Conservation (phyloP, 164 flowering plant species). For the Nelumbo lutea region DNA sequence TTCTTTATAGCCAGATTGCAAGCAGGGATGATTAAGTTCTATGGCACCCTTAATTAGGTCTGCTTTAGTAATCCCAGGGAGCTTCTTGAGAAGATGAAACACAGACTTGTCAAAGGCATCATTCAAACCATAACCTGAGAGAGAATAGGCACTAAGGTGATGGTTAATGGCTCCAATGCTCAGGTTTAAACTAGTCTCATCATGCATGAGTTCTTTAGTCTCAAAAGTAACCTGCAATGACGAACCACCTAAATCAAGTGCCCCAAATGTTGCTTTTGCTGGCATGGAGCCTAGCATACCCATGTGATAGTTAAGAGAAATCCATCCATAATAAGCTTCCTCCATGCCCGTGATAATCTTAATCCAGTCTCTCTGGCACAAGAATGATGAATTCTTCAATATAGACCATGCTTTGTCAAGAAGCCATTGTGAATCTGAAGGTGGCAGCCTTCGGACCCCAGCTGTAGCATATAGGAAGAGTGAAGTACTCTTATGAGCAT, state of each 20-base stretch:
- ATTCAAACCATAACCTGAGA: conserved; percentile 90
- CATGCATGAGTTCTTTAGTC: conserved; percentile 35
- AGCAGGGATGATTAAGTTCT: conserved; percentile 79
- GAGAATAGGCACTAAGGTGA: conserved; percentile 92
- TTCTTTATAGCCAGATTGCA: conserved; percentile 77
- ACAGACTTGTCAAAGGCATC: conserved; percentile 98
- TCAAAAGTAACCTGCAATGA: conserved; percentile 98
- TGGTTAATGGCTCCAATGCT: conserved; percentile 73
- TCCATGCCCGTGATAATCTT: conserved; percentile 80
- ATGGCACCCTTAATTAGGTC: conserved; percentile 48
- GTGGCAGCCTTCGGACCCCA: conserved; percentile 82
- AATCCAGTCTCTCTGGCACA: conserved; percentile 74
- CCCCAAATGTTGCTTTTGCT: conserved; percentile 68
- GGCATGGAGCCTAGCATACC: conserved; percentile 58
- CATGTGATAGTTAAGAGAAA: conserved; percentile 79
- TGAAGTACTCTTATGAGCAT: conserved; percentile 69
- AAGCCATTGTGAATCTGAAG: conserved; percentile 78
- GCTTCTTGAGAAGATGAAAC: conserved; percentile 54
- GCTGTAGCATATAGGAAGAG: conserved; percentile 93
- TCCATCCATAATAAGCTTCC: conserved; percentile 99
- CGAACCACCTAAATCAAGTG: conserved; percentile 97
- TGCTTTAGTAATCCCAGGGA: conserved; percentile 23
- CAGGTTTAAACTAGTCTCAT: conserved; percentile 62
- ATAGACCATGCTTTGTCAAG: conserved; percentile 78
- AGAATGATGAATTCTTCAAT: conserved; percentile 57